Base-by-base conservation (phyloP, 306 rosid genomes). In the Crotalaria pallida region DNA sequence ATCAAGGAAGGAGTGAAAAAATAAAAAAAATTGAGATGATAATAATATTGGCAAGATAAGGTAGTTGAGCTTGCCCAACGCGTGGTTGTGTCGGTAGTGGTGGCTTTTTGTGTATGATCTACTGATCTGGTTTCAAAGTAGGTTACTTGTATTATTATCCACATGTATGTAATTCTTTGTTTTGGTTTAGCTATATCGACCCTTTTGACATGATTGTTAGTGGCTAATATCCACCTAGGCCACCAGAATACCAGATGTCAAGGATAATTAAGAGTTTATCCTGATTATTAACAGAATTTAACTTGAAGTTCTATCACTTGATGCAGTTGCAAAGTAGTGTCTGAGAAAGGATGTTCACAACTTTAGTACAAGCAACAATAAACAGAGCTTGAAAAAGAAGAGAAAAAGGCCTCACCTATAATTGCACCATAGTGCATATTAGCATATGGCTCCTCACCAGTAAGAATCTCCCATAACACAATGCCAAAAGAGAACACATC, bases 401-500 rank as follows among this genome's bases (percentile, higher is more conserved):
- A 53, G 78, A 51, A 23, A 61, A 47, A 47, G 49, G 48, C 26
- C 70, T 41, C 19, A 90, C 96, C 96, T 80, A 93, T 93, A 38
- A 93, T 93, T 29, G 96, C 98, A 67, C 97, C 98, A 49, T 87
- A 93, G 78, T 93, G 98, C 98, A 93, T 93, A 83, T 93, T 87
- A 63, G 96, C 97, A 58, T 93, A 90, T 16, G 97, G 98, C 80
- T 93, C 98, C 72, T 93, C 97, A 13, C 98, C 96, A 0, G 98
- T 93, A 67, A 93, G 94, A 77, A 93, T 90, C 85, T 93, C 97
- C 98, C 98, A 93, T 27, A 93, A 71, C 22, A 88, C 94, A 24
- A 93, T 90, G 40, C 98, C 98, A 38, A 93, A 90, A 43, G 97
- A 93, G 85, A 93, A 93, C 41, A 90, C 88, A 41, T 93, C 98